phyloP scores from a whole-genome alignment of 2,329 filamentous ascomycete species.

The Cytospora schulzeri region DNA sequence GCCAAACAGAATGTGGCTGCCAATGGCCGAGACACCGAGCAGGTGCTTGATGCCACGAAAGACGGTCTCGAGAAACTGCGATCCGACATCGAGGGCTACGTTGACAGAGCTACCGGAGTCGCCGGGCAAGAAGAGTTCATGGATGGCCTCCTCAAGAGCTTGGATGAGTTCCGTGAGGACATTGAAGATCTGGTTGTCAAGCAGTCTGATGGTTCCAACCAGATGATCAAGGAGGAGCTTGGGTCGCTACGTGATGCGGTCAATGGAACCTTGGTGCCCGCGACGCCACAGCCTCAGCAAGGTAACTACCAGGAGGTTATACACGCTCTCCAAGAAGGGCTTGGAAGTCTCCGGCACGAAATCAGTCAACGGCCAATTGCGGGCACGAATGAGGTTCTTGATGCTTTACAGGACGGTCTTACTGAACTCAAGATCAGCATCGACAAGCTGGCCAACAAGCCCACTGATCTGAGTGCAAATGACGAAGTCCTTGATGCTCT shows the following conservation, averaged over 20 bases:
- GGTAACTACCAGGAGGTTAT: slow-evolving; percentile 66
- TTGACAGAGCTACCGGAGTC: slow-evolving; percentile 70
- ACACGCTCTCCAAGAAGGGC: slow-evolving; percentile 68
- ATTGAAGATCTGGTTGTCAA: slow-evolving; percentile 62
- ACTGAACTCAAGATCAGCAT: slow-evolving; percentile 76
- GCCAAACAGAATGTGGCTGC: slow-evolving; percentile 78
- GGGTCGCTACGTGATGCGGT: slow-evolving; percentile 79
- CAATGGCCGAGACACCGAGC: slow-evolving; percentile 80
- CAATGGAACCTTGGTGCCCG: slow-evolving; percentile 67
- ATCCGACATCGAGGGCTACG: slow-evolving; percentile 77
- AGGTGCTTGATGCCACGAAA: slow-evolving; percentile 84
- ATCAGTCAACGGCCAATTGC: slow-evolving; percentile 65
- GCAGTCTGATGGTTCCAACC: slow-evolving; percentile 55
- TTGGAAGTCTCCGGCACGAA: slow-evolving; percentile 75
- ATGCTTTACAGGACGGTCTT: slow-evolving; percentile 86
- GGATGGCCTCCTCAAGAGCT: slow-evolving; percentile 64
- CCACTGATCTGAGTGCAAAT: slow-evolving; percentile 78
- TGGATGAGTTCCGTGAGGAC: slow-evolving; percentile 69
- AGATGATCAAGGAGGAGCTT: slow-evolving; percentile 79
- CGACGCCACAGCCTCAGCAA: slow-evolving; percentile 46
- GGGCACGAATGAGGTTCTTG: slow-evolving; percentile 84
- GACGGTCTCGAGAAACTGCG: slow-evolving; percentile 84
- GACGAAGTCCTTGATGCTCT: slow-evolving; percentile 89
- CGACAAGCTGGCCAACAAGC: slow-evolving; percentile 76
- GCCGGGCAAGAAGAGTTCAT: slow-evolving; percentile 78